phyloP scores from a whole-genome alignment of 495 filamentous ascomycete species.

The Mycothermus thermophilus region DNA sequence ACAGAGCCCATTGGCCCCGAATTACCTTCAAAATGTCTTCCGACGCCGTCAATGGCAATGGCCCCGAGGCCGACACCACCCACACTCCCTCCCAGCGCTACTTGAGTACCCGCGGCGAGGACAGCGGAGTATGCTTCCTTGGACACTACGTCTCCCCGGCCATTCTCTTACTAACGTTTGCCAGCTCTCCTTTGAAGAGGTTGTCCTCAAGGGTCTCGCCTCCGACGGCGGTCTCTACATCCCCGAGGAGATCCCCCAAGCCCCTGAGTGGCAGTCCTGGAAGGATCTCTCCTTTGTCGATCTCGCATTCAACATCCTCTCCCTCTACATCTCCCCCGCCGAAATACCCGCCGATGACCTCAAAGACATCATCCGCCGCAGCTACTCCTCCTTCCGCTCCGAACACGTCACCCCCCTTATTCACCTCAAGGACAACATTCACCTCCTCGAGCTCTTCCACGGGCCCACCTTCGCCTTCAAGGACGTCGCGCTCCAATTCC shows the following conservation, averaged over 20 bases:
- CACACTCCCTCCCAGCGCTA: slow-evolving; percentile 62
- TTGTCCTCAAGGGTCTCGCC: slow-evolving; percentile 83
- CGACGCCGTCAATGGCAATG: too few species aligned
- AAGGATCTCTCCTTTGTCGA: slow-evolving; percentile 62
- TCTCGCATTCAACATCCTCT: slow-evolving; percentile 60
- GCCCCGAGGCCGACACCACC: too few species aligned
- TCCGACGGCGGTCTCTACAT: slow-evolving; percentile 82
- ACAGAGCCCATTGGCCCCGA: too few species aligned
- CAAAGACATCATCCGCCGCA: slow-evolving; percentile 60
- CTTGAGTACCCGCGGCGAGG: slow-evolving; percentile 66
- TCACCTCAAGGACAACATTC: slow-evolving; percentile 54
- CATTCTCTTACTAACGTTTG: slow-evolving; percentile 1
- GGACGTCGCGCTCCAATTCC: slow-evolving; percentile 76
- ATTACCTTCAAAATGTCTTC: too few species aligned
- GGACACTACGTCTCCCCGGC: neutral
- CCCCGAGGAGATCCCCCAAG: slow-evolving; percentile 62
- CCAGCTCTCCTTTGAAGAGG: slow-evolving; percentile 80
- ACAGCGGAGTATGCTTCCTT: slow-evolving; percentile 49
- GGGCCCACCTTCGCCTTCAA: slow-evolving; percentile 96
- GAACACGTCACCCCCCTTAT: slow-evolving; percentile 59
- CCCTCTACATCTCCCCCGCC: slow-evolving; percentile 62
- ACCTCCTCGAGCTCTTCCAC: slow-evolving; percentile 91
- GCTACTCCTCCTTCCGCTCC: slow-evolving; percentile 77
- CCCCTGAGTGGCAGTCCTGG: slow-evolving; percentile 59
- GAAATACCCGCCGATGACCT: slow-evolving; percentile 77